These are phyloP conservation scores for Podospora pseudocomata DNA, from an alignment of 495 filamentous ascomycete species.

Conservation along the genomic window DNA sequence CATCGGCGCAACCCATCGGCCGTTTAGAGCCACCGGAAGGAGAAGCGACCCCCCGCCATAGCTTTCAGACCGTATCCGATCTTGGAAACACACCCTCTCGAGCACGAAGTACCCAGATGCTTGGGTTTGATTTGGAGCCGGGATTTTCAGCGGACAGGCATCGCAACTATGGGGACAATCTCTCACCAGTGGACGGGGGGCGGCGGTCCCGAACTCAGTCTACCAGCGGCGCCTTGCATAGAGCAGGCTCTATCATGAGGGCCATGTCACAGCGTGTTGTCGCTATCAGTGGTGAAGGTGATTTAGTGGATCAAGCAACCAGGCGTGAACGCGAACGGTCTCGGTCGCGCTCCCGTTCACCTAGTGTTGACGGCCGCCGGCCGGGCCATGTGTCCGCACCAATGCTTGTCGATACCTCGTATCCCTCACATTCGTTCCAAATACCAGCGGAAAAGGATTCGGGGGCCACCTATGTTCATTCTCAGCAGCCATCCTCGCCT, in stretches of 20 bases:
- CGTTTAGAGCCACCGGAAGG: slow-evolving; percentile 44
- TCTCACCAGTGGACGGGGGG: slow-evolving; percentile 42
- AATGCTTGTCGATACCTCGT: slow-evolving; percentile 53
- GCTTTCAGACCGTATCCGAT: slow-evolving; percentile 58
- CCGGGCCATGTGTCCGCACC: slow-evolving; percentile 39
- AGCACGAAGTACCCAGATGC: slow-evolving; percentile 43
- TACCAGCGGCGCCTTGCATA: slow-evolving; percentile 61
- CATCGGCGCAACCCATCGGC: slow-evolving; percentile 62
- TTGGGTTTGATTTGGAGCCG: slow-evolving; percentile 51
- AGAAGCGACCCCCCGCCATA: slow-evolving; percentile 59
- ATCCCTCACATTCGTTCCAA: slow-evolving; percentile 43
- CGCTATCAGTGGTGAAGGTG: slow-evolving; percentile 81
- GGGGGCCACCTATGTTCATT: slow-evolving; percentile 36
- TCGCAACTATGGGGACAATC: slow-evolving; percentile 46
- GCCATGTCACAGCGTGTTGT: slow-evolving; percentile 98
- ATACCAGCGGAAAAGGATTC: slow-evolving; percentile 45
- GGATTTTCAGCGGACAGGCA: slow-evolving; percentile 40
- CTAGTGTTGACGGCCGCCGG: slow-evolving; percentile 39
- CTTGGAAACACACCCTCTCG: slow-evolving; percentile 41
- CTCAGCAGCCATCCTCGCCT: slow-evolving; percentile 23
- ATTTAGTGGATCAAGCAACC: slow-evolving; percentile 73
- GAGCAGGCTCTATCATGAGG: slow-evolving; percentile 88
- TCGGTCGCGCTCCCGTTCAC: slow-evolving; percentile 53
- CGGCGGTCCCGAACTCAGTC: slow-evolving; percentile 55
- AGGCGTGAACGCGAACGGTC: slow-evolving; percentile 58